Base-by-base conservation (phyloP, 352 stramenopile species). In the Phytophthora nicotianae region DNA sequence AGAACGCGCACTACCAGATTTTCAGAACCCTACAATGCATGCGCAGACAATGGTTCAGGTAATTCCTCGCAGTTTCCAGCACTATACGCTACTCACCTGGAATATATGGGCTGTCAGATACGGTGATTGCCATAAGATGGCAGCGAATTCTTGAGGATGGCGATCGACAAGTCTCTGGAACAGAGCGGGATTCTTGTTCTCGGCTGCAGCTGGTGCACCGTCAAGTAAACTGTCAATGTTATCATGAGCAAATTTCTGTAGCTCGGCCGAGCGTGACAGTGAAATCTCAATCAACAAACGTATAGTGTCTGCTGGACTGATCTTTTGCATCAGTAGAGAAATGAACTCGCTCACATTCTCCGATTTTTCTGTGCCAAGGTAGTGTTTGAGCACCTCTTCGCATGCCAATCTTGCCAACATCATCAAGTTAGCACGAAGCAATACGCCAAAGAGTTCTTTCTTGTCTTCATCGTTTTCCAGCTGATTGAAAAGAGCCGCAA, bases 61-160 rank as follows among this genome's bases (percentile, higher is more conserved):
- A 32, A 14, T 7, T 23, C n/a, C 32, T 38, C 37, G 5, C 16
- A 23, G 11, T 21, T 32, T 32, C 6, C 8, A 49, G 20, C n/a
- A 20, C 19, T 16, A 14, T 19, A 46, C 9, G 8, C 10, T 24
- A 46, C 49, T 27, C 51, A 90, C 83, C 62, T 91, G 82, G 35
- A 93, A 89, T n/a, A 90, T 75, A 27, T 90, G 77, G 13, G 77
- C 74, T 1, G 77, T 83, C 17, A 91, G 59, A 37, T 84, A 90
- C 11, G 81, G 81, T 16, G 82, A 88, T 8, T 63, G 63, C 68
- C 80, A 84, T 11, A 91, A 62, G 26, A 93, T 75, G 2, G 72
- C 40, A 9, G 80, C 66, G 38, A 93, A 91, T 29, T 83, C 58
- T 10, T 63, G 49, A 4, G 70, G 73, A 16, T 89, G 74, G 7